These are phyloP conservation scores for Geotrichum bryndzae DNA, from an alignment of 1,139 yeast genomes.

Conservation along the genomic window DNA sequence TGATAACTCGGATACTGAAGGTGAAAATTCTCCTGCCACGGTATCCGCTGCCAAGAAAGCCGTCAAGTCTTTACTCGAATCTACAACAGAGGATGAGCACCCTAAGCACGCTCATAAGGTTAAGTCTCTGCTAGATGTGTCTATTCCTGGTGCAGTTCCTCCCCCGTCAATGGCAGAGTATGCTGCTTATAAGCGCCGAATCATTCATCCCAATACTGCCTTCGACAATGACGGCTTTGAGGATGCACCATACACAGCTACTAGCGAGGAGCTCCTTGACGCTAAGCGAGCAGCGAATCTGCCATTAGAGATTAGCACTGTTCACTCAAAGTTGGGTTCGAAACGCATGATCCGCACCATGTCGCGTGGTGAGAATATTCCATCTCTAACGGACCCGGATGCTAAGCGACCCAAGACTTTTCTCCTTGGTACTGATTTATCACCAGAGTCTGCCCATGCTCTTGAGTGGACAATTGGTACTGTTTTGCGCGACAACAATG, in stretches of 20 bases:
- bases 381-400: constrained; percentile 45
- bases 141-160: constrained; percentile 33
- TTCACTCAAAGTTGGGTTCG: constrained; percentile 51
- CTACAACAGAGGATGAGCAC: background rate
- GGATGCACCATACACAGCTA: constrained; percentile 61
- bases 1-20: background rate
- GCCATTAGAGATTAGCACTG: constrained; percentile 55
- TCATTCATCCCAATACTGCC: constrained; percentile 40
- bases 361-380: constrained; percentile 58
- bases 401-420: constrained; percentile 59
- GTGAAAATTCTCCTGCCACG: constrained; percentile 18
- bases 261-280: constrained; percentile 62
- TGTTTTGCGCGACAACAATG: constrained; percentile 76
- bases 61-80: background rate
- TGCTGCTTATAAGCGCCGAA: constrained; percentile 40
- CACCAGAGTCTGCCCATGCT: constrained; percentile 81
- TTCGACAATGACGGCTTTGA: constrained; percentile 29
- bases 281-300: constrained; percentile 56
- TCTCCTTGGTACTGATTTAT: constrained; percentile 71
- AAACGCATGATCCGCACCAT: constrained; percentile 57
- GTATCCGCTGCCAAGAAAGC: background rate
- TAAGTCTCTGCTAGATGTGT: constrained; percentile 3
- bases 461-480: constrained; percentile 89
- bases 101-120: background rate
- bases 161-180: constrained; percentile 51